phyloP scores from a whole-genome alignment of 495 filamentous ascomycete genomes.

The Trichocladium antarcticum region DNA sequence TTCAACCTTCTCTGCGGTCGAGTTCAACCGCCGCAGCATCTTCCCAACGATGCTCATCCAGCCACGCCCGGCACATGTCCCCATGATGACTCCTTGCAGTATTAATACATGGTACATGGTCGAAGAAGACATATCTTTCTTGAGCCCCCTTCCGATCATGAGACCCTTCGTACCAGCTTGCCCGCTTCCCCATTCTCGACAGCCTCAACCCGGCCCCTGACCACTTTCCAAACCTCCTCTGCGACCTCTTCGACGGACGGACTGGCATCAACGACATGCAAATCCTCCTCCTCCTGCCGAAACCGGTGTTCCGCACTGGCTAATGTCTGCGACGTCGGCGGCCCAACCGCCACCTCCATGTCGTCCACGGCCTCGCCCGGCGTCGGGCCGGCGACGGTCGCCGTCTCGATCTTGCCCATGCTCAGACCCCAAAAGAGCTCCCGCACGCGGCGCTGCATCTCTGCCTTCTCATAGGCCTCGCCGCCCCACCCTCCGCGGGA shows the following conservation, averaged over 20 bases:
- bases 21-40: conserved; percentile 8
- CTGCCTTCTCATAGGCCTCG: conserved; percentile 77
- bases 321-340: conserved; percentile 5
- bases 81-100: no score
- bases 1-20: conserved; percentile 3
- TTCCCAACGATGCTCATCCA: not conserved
- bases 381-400: not conserved
- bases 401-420: conserved; percentile 34
- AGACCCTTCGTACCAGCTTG: conserved; percentile 31
- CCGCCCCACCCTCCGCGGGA: conserved; percentile 72
- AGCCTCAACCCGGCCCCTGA: conserved; percentile 34
- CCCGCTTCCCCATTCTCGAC: conserved; percentile 40
- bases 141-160: conserved; percentile 13
- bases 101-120: no score
- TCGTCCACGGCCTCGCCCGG: conserved; percentile 8
- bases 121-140: not conserved
- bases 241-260: conserved; percentile 40
- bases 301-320: conserved; percentile 31
- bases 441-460: conserved; percentile 73
- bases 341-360: conserved; percentile 20
- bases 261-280: conserved; percentile 46
- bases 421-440: conserved; percentile 54
- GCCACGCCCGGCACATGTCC: no score
- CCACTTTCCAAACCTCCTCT: conserved; percentile 40
- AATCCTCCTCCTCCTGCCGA: conserved; percentile 42